These are phyloP conservation scores for Pestalotiopsis sp. DNA, from an alignment of 2,329 filamentous ascomycete species.

Conservation along the genomic window DNA sequence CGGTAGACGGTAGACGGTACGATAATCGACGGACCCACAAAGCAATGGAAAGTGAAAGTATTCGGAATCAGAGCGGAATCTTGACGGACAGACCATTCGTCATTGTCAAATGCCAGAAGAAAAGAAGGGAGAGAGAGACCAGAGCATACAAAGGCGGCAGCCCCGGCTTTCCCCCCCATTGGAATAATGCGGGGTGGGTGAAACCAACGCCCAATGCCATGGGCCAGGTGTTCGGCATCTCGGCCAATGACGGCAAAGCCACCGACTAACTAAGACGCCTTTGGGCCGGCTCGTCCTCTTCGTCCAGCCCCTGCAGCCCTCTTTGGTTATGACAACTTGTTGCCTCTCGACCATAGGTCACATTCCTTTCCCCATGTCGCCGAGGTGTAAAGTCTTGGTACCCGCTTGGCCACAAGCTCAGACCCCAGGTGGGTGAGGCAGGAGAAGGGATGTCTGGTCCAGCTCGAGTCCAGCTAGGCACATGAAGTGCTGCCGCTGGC, in stretches of 20 bases:
- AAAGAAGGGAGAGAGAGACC: constrained; percentile 10
- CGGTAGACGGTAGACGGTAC: not conserved
- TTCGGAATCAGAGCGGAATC: not conserved
- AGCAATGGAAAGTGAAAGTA: not conserved
- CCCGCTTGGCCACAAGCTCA: constrained; percentile 7
- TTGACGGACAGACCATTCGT: constrained; percentile 10
- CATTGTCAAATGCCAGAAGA: constrained; percentile 24
- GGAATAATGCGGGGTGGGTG: constrained; percentile 9
- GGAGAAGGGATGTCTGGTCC: not conserved
- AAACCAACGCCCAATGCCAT: not conserved
- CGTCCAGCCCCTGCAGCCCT: constrained; percentile 15
- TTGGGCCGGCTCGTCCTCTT: constrained; percentile 37
- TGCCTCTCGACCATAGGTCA: not conserved
- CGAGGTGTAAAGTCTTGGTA: constrained; percentile 7
- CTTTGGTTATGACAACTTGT: not conserved
- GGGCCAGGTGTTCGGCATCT: constrained; percentile 40
- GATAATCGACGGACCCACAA: not conserved
- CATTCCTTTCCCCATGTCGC: not conserved
- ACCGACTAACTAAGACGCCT: constrained; percentile 29
- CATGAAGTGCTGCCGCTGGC: not conserved
- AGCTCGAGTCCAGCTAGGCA: not conserved
- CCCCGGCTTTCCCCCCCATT: constrained; percentile 24
- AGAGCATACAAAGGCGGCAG: not conserved
- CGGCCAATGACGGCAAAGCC: constrained; percentile 45
- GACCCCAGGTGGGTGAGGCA: not conserved